These are phyloP conservation scores for Trichoderma endophyticum DNA, from an alignment of 2,329 filamentous ascomycete genomes.

Conservation along the genomic window DNA sequence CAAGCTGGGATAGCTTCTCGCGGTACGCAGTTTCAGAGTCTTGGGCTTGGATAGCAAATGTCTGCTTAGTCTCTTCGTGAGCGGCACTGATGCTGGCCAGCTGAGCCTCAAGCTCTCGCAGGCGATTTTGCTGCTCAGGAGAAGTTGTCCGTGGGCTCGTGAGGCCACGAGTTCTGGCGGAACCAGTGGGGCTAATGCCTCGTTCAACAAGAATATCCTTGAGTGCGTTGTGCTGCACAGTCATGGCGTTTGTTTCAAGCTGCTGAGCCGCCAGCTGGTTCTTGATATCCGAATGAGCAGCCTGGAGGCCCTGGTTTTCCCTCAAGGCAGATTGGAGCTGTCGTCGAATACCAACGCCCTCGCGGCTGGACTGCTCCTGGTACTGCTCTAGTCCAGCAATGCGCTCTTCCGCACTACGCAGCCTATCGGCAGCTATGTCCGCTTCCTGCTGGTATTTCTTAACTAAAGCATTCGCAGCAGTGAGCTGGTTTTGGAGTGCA, in stretches of 20 bases:
- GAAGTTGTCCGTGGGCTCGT: slow-evolving; percentile 70
- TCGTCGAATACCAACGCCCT: slow-evolving; percentile 83
- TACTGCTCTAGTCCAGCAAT: slow-evolving; percentile 96
- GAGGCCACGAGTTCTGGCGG: slow-evolving; percentile 64
- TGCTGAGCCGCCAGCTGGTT: slow-evolving; percentile 81
- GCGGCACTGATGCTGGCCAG: slow-evolving; percentile 71
- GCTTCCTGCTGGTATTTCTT: slow-evolving; percentile 88
- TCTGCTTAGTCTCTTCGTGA: slow-evolving; percentile 79
- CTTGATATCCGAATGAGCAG: slow-evolving; percentile 77
- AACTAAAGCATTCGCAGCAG: slow-evolving; percentile 73
- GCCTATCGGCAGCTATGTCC: slow-evolving; percentile 79
- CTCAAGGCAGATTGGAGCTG: slow-evolving; percentile 82
- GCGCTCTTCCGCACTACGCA: slow-evolving; percentile 89
- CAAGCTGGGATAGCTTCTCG: slow-evolving; percentile 88
- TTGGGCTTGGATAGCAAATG: slow-evolving; percentile 74
- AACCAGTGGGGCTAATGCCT: slow-evolving; percentile 74
- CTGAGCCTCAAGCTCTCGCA: slow-evolving; percentile 85
- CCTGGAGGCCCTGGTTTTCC: slow-evolving; percentile 78
- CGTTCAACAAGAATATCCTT: slow-evolving; percentile 91
- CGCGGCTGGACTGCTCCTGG: slow-evolving; percentile 93
- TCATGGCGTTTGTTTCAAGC: slow-evolving; percentile 88
- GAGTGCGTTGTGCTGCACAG: slow-evolving; percentile 86
- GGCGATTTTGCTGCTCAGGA: slow-evolving; percentile 72
- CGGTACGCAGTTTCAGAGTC: slow-evolving; percentile 87
- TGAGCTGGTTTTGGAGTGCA: slow-evolving; percentile 76